Conservation (phyloP, 768 basidiomycete species). For the Favolaschia claudopus region DNA sequence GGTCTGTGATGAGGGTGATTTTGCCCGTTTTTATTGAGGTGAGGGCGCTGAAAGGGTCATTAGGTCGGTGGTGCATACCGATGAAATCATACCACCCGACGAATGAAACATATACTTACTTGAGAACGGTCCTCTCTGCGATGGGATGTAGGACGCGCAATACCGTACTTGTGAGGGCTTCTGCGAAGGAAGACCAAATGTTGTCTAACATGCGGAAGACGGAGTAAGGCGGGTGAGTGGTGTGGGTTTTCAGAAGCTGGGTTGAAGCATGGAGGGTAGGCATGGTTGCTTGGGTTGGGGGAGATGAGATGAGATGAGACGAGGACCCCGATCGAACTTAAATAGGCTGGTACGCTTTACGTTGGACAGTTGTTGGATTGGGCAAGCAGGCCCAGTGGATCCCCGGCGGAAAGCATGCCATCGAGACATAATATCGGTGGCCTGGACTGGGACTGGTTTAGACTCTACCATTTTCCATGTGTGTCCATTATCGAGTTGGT, state of each 20-base stretch:
- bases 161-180: conserved; percentile 8
- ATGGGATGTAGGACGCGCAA: conserved; percentile 14
- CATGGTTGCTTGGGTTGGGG: no score
- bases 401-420: no score
- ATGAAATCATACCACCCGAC: neutral
- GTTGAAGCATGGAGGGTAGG: no score
- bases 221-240: conserved; percentile 24
- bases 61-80: neutral
- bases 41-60: conserved; percentile 11
- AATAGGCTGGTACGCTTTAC: no score
- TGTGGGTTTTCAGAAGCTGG: conserved; percentile 22
- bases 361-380: no score
- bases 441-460: no score
- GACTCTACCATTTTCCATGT: no score
- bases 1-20: conserved; percentile 15
- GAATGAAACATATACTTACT: neutral
- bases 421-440: no score
- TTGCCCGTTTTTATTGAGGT: conserved; percentile 13
- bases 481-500: no score
- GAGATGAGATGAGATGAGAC: no score
- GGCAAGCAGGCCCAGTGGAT: no score
- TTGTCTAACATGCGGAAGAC: conserved; percentile 17
- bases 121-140: conserved; percentile 10
- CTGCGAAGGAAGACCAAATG: conserved; percentile 20
- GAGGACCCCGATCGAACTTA: no score